phyloP scores from a whole-genome alignment of 805 yeast species.

The Pichia heedii region DNA sequence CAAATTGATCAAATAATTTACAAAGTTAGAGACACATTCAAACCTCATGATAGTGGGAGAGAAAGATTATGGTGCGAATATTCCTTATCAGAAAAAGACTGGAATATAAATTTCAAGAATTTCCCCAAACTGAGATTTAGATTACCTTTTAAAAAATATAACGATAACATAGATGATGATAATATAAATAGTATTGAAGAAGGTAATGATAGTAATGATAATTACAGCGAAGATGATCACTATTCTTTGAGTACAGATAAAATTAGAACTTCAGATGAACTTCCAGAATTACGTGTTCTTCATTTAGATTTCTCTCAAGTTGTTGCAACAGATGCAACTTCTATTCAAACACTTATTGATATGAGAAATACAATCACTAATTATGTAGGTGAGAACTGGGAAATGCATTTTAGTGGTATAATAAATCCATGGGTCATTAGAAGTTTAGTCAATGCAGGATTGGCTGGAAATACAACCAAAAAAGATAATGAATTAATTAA shows the following conservation, averaged over 20 bases:
- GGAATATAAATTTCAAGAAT: background rate
- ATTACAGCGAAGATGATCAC: background rate
- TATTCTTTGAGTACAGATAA: background rate
- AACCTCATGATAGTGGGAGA: constrained; percentile 41
- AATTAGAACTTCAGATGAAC: background rate
- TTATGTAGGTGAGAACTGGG: constrained; percentile 77
- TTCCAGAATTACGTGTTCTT: constrained; percentile 57
- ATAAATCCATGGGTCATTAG: constrained; percentile 81
- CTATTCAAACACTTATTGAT: constrained; percentile 71
- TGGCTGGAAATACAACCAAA: constrained; percentile 37
- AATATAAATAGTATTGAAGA: no score
- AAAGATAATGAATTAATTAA: background rate
- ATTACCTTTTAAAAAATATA: background rate
- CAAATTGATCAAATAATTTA: constrained; percentile 65
- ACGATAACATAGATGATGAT: background rate
- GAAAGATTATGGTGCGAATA: constrained; percentile 78
- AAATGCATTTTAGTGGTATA: constrained; percentile 82
- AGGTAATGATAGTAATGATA: background rate
- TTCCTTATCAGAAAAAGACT: constrained; percentile 2
- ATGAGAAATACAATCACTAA: constrained; percentile 59
- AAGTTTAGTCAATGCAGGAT: constrained; percentile 65
- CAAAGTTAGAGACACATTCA: constrained; percentile 52
- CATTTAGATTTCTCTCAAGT: constrained; percentile 79
- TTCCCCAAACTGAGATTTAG: background rate
- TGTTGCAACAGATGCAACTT: constrained; percentile 68